Base-by-base conservation (phyloP, 768 basidiomycete species). In the Pleurotus giganteus region DNA sequence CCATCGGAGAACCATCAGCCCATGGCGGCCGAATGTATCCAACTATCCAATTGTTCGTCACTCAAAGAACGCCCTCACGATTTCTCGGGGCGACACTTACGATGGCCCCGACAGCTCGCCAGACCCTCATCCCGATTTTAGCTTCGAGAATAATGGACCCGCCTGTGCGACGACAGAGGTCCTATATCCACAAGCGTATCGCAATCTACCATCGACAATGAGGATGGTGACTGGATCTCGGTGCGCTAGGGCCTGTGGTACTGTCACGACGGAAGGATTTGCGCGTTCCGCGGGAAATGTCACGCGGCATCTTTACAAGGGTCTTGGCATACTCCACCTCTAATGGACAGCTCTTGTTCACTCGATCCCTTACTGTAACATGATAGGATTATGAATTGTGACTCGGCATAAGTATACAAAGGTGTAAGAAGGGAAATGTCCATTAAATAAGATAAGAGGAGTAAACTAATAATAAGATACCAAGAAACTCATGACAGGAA, bases 191-290 rank as follows among this genome's bases (percentile, higher is more conserved):
- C 42, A 37, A 43, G 42, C 28, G 24, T 9, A 17, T 42, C 39
- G 58, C 55, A 58, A 57, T 59, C 54, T 58, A 28, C 17, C 42
- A 26, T 55, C 46, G 31, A 37, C 32, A 17, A 13, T 7, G 12
- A n/a, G 7, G n/a, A n/a, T 17, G 8, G 39, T 13, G 12, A 41
- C 15, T 19, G 19, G 39, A 41, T 17, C 39, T 2, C 39, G 39
- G 19, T 41, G 39, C 4, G 39, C 19, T n/a, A n/a, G n/a, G n/a
- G n/a, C n/a, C n/a, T n/a, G n/a, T n/a, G n/a, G n/a, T n/a, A n/a
- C n/a, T n/a, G n/a, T n/a, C n/a, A n/a, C n/a, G n/a, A n/a, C n/a
- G n/a, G n/a, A n/a, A n/a, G n/a, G n/a, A n/a, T n/a, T n/a, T n/a
- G n/a, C n/a, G n/a, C n/a, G n/a, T n/a, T n/a, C n/a, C n/a, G n/a